Percentiles rank a stretch among this genome's conserved stretches.
Conservation (phyloP, 495 filamentous ascomycete genomes). For the Sporormia fimetaria region DNA sequence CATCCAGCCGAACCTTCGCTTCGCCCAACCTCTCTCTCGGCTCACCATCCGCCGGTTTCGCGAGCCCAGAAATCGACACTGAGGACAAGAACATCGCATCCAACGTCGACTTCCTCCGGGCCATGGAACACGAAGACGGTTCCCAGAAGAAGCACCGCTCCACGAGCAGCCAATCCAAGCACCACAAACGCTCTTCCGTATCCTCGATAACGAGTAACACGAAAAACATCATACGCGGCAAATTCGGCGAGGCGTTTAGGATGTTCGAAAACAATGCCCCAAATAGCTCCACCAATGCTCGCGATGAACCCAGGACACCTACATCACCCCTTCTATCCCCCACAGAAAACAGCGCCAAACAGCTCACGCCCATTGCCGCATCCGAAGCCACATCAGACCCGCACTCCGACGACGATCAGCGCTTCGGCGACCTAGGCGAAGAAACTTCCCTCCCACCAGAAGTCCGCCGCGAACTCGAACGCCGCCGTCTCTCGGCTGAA, state of each 20-base stretch:
- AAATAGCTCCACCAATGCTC: conserved; percentile 32
- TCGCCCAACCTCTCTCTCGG: conserved; percentile 23
- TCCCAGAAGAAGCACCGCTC: conserved; percentile 57
- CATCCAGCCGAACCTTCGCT: conserved; percentile 30
- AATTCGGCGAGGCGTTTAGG: conserved; percentile 92
- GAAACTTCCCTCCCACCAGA: conserved; percentile 77
- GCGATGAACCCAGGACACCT: conserved; percentile 15
- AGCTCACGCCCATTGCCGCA: conserved; percentile 60
- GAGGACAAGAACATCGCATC: conserved; percentile 66
- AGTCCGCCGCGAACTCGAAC: conserved; percentile 81
- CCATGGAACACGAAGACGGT: conserved; percentile 61
- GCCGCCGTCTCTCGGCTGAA: conserved; percentile 71
- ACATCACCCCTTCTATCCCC: conserved; percentile 17
- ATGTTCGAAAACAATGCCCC: conserved; percentile 63
- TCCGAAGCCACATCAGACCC: conserved; percentile 63
- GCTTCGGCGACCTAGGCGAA: conserved; percentile 48
- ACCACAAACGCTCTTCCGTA: conserved; percentile 72
- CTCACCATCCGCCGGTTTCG: conserved; percentile 29
- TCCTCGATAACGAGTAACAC: conserved; percentile 65
- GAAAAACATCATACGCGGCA: conserved; percentile 77
- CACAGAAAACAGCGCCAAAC: conserved; percentile 3
- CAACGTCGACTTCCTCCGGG: conserved; percentile 76
- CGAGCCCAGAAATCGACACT: conserved; percentile 36
- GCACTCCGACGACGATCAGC: conserved; percentile 54
- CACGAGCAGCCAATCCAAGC: conserved; percentile 46